Base-by-base conservation (phyloP, 208 protist genomes). In the Crithidia expoeki region DNA sequence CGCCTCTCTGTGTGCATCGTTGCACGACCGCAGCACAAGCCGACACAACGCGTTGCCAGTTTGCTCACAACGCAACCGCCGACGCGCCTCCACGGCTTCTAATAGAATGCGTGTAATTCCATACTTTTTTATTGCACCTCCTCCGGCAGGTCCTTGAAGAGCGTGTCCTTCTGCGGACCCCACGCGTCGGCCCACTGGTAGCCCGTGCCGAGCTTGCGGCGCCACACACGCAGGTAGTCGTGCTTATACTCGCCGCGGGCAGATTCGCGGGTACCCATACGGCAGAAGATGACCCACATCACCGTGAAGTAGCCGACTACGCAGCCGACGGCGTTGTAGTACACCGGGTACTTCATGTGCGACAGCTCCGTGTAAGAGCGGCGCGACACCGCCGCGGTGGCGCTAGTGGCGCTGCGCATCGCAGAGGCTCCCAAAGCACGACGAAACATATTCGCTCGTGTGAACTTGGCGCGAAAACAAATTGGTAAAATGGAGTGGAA, bases 111-210 rank as follows among this genome's bases (percentile, higher is more conserved):
- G 0, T 17, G 33, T 40, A 17, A 0, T 27, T n/a, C 32, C 23
- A 14, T 55, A 2, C 6, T 38, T 64, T 65, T 56, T 70, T 93
- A 84, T 66, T 93, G 79, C 50, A 90, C 88, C 23, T 76, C 75
- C 67, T 88, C 84, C 17, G 90, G 90, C 30, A 96, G 83, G 72
- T 94, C 87, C 75, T 83, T 84, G 76, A 79, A 96, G 59, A 96
- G 17, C 34, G 84, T 93, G 68, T 85, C 80, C 70, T 90, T 90
- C 76, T 90, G 73, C 53, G 83, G 84, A 59, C 90, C 90, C 88
- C 88, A 94, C 21, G 85, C 90, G 62, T 96, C 90, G 63, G 90
- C 68, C 90, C 90, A 96, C 84, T 93, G 72, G 81, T 96, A 96
- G 74, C 90, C 90, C 23, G 84, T 93, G 78, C 90, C 90, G 51